A percentile compares a stretch with the other conserved stretches of the same genome.
Conservation (phyloP, 1,139 yeast genomes). For the Pneumocystis murina region DNA sequence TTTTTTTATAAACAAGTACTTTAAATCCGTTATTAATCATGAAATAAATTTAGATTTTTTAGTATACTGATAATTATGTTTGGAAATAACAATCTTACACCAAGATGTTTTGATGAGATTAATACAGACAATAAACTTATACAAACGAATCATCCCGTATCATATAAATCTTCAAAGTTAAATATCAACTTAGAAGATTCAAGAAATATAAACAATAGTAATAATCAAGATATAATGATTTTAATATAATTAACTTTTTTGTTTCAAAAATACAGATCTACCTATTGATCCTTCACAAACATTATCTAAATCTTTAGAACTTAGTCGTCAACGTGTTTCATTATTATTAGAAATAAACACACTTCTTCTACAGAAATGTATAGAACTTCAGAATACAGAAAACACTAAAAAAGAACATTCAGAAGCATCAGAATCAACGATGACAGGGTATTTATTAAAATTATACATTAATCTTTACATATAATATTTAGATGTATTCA, state of each 20-base stretch:
- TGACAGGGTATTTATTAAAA: not conserved
- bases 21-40: not conserved
- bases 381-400: not conserved
- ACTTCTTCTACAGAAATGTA: conserved; percentile 7
- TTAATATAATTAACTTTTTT: not conserved
- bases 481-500: not conserved
- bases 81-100: not conserved
- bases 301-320: not conserved
- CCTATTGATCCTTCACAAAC: not conserved
- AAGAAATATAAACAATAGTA: not conserved
- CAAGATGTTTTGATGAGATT: not conserved
- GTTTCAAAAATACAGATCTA: not conserved
- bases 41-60: not conserved
- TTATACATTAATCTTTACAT: not conserved
- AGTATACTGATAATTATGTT: not conserved
- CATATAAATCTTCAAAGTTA: not conserved
- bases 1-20: not conserved
- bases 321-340: conserved; percentile 1
- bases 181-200: not conserved
- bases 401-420: not conserved
- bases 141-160: not conserved
- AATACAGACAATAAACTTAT: not conserved
- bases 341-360: conserved; percentile 8
- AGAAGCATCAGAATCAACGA: not conserved
- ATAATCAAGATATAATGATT: not conserved